Evolutionary conservation across 2,329 filamentous ascomycete genomes (phyloP).

Genomic region (Penicillium sp.): DNA sequence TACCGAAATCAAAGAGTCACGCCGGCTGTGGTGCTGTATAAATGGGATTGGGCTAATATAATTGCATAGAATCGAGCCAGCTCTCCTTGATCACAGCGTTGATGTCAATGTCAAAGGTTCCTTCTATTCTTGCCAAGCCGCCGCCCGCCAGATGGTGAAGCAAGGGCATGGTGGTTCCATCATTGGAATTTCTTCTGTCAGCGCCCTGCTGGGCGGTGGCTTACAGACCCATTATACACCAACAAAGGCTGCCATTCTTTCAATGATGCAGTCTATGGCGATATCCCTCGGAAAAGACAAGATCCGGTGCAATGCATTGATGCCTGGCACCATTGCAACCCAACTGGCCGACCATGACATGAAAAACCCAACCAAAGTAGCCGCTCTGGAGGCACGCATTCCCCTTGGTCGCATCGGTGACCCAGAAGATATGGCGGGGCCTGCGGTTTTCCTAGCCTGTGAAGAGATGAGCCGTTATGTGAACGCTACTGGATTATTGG

Average conservation of each 20-base stretch:
- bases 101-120: conserved; percentile 25
- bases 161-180: conserved; percentile 30
- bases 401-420: conserved; percentile 69
- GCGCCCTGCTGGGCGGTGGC: conserved; percentile 56
- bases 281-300: conserved; percentile 71
- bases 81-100: conserved; percentile 55
- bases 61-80: conserved; percentile 59
- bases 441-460: conserved; percentile 51
- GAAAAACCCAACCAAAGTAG: conserved; percentile 47
- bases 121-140: conserved; percentile 32
- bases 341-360: conserved; percentile 80
- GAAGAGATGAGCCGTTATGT: conserved; percentile 25
- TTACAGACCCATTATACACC: conserved; percentile 79
- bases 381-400: conserved; percentile 68
- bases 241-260: conserved; percentile 76
- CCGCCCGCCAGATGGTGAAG: conserved; percentile 29
- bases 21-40: no score
- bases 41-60: no score
- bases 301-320: conserved; percentile 76
- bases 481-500: conserved; percentile 18
- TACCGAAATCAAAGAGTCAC: not conserved
- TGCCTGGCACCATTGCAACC: conserved; percentile 77
- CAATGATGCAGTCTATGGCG: conserved; percentile 76
- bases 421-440: conserved; percentile 70
- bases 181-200: conserved; percentile 34